Percentiles rank a stretch among this genome's conserved stretches.
Conservation (phyloP, 1,139 yeast genomes). For the Pichiaceae sp. region DNA sequence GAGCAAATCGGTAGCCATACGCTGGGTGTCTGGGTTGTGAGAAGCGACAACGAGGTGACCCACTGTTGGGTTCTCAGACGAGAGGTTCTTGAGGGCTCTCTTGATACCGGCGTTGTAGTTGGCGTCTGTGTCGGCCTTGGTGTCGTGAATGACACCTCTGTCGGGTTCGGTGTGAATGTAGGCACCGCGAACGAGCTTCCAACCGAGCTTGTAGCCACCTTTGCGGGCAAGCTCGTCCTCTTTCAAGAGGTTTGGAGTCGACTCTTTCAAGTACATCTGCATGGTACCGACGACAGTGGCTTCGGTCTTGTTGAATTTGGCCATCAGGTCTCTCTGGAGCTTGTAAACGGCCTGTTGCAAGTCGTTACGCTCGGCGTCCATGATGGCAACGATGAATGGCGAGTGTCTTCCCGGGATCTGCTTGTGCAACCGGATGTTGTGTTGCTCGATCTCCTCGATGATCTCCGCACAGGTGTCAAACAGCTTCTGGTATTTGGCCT, state of each 20-base stretch:
- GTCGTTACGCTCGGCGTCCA: slow-evolving; percentile 89
- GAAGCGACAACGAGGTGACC: slow-evolving; percentile 92
- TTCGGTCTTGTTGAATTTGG: slow-evolving; percentile 60
- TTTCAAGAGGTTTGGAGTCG: slow-evolving; percentile 48
- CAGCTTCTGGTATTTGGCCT: slow-evolving; percentile 48
- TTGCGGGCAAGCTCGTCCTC: slow-evolving; percentile 62
- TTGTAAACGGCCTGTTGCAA: slow-evolving; percentile 89
- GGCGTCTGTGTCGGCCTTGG: slow-evolving; percentile 69
- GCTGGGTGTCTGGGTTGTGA: slow-evolving; percentile 77
- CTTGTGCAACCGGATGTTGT: slow-evolving; percentile 38
- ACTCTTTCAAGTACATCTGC: slow-evolving; percentile 81
- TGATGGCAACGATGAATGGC: slow-evolving; percentile 78
- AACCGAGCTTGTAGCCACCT: slow-evolving; percentile 66
- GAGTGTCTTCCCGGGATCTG: slow-evolving; percentile 62
- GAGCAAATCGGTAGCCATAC: slow-evolving; percentile 56
- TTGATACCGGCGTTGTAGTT: slow-evolving; percentile 69
- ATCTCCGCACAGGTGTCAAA: slow-evolving; percentile 57
- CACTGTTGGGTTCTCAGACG: slow-evolving; percentile 44
- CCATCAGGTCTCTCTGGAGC: slow-evolving; percentile 75
- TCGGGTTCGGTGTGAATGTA: slow-evolving; percentile 85
- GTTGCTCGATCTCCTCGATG: slow-evolving; percentile 46
- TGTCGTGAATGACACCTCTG: slow-evolving; percentile 62
- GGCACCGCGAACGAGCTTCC: slow-evolving; percentile 96
- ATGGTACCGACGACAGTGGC: slow-evolving; percentile 82
- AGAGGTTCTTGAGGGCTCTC: slow-evolving; percentile 54